Evolutionary conservation across 208 protist genomes (phyloP).

Genomic region (Crithidia sp.): DNA sequence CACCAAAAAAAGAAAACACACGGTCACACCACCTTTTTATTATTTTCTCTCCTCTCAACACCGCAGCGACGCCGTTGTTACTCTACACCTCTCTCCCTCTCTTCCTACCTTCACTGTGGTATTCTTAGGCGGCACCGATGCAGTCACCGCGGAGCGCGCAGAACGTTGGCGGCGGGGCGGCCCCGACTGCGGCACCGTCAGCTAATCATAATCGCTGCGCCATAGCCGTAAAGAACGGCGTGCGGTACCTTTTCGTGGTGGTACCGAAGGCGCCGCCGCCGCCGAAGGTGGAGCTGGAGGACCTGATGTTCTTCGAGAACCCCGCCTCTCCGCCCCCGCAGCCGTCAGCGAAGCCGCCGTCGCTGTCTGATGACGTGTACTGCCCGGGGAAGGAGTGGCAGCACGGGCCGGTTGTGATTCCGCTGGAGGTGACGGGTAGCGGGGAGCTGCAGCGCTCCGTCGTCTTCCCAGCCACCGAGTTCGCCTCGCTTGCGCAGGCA

Average conservation of each 20-base stretch:
- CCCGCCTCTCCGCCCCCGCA: background rate
- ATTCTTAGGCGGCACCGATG: background rate
- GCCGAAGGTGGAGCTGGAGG: constrained; percentile 48
- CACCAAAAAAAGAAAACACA: too few relatives aligned
- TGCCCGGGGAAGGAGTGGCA: constrained; percentile 27
- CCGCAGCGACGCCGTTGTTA: background rate
- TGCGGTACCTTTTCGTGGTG: constrained; percentile 68
- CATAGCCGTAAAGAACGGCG: constrained; percentile 44
- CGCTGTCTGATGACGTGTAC: constrained; percentile 34
- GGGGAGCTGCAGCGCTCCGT: constrained; percentile 63
- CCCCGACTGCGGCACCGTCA: background rate
- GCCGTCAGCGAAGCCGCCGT: constrained; percentile 7
- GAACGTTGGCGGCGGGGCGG: background rate
- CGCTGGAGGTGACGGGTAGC: constrained; percentile 52
- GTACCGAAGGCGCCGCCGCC: constrained; percentile 47
- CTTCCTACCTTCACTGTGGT: background rate
- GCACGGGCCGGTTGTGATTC: constrained; percentile 43
- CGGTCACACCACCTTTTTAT: background rate
- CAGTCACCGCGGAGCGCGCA: constrained; percentile 2
- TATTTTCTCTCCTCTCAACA: constrained; percentile 7
- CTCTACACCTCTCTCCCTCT: too few relatives aligned
- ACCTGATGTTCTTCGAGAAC: constrained; percentile 77
- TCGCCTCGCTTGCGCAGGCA: constrained; percentile 55
- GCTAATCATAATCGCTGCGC: constrained; percentile 52
- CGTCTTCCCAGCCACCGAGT: constrained; percentile 61